phyloP scores from a whole-genome alignment of 2,329 filamentous ascomycete species.

The Fusarium stilboides region DNA sequence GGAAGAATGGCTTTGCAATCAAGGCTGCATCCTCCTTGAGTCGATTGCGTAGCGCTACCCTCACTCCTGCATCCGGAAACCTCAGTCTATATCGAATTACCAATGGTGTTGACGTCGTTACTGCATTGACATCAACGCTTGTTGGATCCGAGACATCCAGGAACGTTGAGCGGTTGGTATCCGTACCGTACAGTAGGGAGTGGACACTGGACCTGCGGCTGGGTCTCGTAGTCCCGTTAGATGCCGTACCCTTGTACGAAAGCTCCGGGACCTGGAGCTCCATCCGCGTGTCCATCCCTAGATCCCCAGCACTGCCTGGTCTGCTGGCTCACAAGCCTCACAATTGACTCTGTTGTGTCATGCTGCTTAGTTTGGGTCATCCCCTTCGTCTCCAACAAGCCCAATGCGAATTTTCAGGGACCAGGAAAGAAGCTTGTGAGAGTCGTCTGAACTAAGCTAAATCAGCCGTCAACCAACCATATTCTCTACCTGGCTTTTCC shows the following conservation, averaged over 20 bases:
- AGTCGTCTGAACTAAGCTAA: conserved; percentile 20
- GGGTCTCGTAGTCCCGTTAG: conserved; percentile 14
- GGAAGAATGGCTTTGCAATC: not conserved
- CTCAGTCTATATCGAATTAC: not conserved
- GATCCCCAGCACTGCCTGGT: conserved; percentile 23
- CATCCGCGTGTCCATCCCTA: conserved; percentile 31
- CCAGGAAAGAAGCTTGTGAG: conserved; percentile 25
- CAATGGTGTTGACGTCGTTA: conserved; percentile 15
- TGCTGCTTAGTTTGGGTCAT: conserved; percentile 1
- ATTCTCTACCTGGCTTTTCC: conserved; percentile 9
- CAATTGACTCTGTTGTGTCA: not conserved
- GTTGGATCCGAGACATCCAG: conserved; percentile 32
- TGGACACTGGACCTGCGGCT: conserved; percentile 18
- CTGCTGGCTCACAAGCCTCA: not conserved
- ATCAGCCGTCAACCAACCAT: conserved; percentile 31
- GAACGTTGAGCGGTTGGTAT: conserved; percentile 35
- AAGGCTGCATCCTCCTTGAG: not conserved
- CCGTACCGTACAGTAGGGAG: not conserved
- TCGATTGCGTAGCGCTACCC: conserved; percentile 3
- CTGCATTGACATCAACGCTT: conserved; percentile 28
- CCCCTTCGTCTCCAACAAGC: conserved; percentile 12
- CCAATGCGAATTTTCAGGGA: conserved; percentile 22
- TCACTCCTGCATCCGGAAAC: conserved; percentile 1
- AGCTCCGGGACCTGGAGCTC: conserved; percentile 22
- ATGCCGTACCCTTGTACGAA: conserved; percentile 30